Evolutionary conservation across 352 stramenopile genomes (phyloP).

Genomic region (Phytopythium kandeliae): DNA sequence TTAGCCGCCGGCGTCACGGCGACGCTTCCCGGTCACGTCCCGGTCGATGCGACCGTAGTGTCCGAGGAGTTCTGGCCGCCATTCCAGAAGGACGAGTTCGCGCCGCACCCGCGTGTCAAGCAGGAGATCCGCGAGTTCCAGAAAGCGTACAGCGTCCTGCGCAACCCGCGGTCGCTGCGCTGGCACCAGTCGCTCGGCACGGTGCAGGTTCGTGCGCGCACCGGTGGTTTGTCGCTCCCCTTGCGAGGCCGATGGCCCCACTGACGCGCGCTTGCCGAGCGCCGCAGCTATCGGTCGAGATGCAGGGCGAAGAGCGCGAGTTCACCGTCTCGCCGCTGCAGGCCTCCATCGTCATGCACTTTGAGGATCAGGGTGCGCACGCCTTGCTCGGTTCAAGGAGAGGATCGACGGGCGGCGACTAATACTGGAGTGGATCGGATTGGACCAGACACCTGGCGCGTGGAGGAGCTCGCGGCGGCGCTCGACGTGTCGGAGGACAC

Average conservation of each 20-base stretch:
- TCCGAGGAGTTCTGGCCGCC: constrained; percentile 97
- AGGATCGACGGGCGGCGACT: no score
- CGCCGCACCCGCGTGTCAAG: constrained; percentile 82
- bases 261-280: not conserved
- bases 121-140: constrained; percentile 85
- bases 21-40: constrained; percentile 1
- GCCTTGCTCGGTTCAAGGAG: not conserved
- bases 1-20: not conserved
- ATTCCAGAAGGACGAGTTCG: constrained; percentile 91
- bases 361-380: constrained; percentile 85
- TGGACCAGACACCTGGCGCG: constrained; percentile 46
- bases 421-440: no score
- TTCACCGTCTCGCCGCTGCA: constrained; percentile 92
- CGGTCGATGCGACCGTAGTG: constrained; percentile 92
- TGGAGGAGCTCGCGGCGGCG: constrained; percentile 49
- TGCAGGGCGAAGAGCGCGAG: constrained; percentile 70
- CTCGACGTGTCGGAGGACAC: constrained; percentile 60
- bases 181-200: constrained; percentile 94
- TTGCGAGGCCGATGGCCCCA: constrained; percentile 11
- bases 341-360: constrained; percentile 93
- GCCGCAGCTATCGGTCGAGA: constrained; percentile 72
- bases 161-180: constrained; percentile 91
- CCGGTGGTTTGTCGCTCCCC: not conserved
- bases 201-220: constrained; percentile 62
- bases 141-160: constrained; percentile 89